A percentile compares a stretch with the other conserved stretches of the same genome.
Evolutionary conservation across 2,329 filamentous ascomycete species (phyloP).

Genomic region (Fusarium virguliforme): DNA sequence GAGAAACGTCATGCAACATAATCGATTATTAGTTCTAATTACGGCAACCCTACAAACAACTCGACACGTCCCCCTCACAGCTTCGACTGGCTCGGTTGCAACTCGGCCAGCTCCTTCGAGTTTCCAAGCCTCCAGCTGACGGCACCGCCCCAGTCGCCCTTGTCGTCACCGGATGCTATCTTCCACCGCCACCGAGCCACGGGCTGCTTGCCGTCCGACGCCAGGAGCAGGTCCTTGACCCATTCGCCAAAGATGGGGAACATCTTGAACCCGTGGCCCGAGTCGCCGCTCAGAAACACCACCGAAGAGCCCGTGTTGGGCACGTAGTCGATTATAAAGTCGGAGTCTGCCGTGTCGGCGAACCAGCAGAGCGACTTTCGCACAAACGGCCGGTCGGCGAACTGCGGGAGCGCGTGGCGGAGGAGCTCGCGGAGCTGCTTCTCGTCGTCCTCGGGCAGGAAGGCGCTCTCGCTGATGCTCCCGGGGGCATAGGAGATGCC

Average conservation of each 20-base stretch:
- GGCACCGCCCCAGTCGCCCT: slow-evolving; percentile 50
- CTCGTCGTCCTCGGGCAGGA: slow-evolving; percentile 70
- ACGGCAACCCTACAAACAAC: not conserved
- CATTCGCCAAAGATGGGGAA: slow-evolving; percentile 73
- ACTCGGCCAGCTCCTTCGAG: slow-evolving; percentile 48
- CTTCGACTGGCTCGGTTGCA: slow-evolving; percentile 29
- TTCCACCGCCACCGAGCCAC: slow-evolving; percentile 70
- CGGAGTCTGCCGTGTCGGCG: slow-evolving; percentile 72
- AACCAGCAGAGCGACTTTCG: slow-evolving; percentile 75
- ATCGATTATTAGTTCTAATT: not conserved
- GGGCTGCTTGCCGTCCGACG: slow-evolving; percentile 58
- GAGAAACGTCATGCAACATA: not conserved
- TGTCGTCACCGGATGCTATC: slow-evolving; percentile 39
- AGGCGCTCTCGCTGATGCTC: slow-evolving; percentile 57
- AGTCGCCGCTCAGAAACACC: slow-evolving; percentile 70
- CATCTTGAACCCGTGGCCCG: slow-evolving; percentile 76
- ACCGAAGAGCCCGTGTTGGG: slow-evolving; percentile 64
- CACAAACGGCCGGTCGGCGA: slow-evolving; percentile 70
- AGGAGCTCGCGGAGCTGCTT: slow-evolving; percentile 66
- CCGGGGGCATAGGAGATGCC: slow-evolving; percentile 60
- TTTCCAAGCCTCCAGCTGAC: slow-evolving; percentile 60
- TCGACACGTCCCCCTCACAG: slow-evolving; percentile 15
- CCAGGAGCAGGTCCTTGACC: slow-evolving; percentile 64
- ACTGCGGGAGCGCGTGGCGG: slow-evolving; percentile 65
- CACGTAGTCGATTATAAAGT: slow-evolving; percentile 74